A percentile compares a stretch with the other conserved stretches of the same genome.
phyloP scores from a whole-genome alignment of 2,329 filamentous ascomycete genomes.

The Scytalidium sp. region DNA sequence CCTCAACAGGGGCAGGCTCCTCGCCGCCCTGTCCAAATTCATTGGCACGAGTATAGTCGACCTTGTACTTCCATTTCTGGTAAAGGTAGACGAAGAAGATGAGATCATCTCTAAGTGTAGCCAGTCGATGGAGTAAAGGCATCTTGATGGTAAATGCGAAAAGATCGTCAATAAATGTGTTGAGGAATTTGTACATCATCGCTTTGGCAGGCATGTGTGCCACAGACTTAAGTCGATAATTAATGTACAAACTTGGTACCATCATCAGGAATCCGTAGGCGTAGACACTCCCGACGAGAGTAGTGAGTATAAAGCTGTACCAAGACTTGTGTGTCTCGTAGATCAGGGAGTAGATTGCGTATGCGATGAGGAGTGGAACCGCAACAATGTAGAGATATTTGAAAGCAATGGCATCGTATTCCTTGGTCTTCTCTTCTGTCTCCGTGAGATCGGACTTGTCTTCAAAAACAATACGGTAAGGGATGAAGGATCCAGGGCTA shows the following conservation, averaged over 20 bases:
- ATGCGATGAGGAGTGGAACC: slow-evolving; percentile 84
- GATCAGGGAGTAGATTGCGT: slow-evolving; percentile 84
- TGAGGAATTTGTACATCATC: slow-evolving; percentile 97
- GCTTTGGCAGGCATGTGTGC: slow-evolving; percentile 96
- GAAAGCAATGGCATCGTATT: slow-evolving; percentile 98
- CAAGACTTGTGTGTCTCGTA: slow-evolving; percentile 97
- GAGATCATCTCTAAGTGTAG: slow-evolving; percentile 89
- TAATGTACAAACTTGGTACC: slow-evolving; percentile 97
- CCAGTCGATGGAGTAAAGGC: slow-evolving; percentile 88
- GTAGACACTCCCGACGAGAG: slow-evolving; percentile 92
- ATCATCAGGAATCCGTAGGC: slow-evolving; percentile 99
- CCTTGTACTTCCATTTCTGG: slow-evolving; percentile 87
- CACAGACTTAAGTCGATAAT: slow-evolving; percentile 93
- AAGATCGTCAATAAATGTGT: slow-evolving; percentile 98
- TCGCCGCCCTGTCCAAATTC: slow-evolving; percentile 98
- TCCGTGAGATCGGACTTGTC: slow-evolving; percentile 96
- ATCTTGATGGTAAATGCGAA: slow-evolving; percentile 99
- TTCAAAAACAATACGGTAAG: slow-evolving; percentile 81
- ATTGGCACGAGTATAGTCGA: slow-evolving; percentile 90
- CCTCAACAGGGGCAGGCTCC: slow-evolving; percentile 52
- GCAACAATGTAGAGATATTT: slow-evolving; percentile 92
- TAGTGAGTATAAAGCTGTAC: slow-evolving; percentile 95
- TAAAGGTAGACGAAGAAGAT: slow-evolving; percentile 99
- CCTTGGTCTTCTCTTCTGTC: slow-evolving; percentile 95
- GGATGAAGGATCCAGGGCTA: slow-evolving; percentile 67